Conservation (phyloP, 352 stramenopile genomes). For the Globisporangium carolinianum region DNA sequence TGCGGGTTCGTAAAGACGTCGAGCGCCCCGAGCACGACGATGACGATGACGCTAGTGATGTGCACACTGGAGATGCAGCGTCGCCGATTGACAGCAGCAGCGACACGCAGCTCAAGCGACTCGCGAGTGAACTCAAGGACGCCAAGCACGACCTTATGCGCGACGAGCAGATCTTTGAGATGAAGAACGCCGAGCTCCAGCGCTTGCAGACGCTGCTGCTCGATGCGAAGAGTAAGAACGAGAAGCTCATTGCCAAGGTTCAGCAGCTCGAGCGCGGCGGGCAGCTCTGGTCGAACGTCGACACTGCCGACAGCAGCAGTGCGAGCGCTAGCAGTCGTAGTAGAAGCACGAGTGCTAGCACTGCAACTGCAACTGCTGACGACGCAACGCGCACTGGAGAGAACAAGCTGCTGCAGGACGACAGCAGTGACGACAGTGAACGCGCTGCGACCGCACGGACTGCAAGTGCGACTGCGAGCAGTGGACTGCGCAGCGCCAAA, state of each 20-base stretch:
- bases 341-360: not conserved
- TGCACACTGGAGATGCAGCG: not conserved
- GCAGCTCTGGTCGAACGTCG: conserved; percentile 58
- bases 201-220: conserved; percentile 43
- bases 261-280: conserved; percentile 60
- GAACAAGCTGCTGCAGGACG: conserved; percentile 9
- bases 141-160: conserved; percentile 58
- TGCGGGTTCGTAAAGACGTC: conserved; percentile 18
- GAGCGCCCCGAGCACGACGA: conserved; percentile 10
- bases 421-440: conserved; percentile 10
- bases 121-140: conserved; percentile 52
- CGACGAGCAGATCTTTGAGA: conserved; percentile 82
- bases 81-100: conserved; percentile 2
- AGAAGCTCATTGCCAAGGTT: conserved; percentile 60
- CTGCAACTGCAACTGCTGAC: too few species aligned
- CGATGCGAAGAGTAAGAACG: conserved; percentile 68
- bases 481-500: conserved; percentile 16
- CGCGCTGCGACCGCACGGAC: conserved; percentile 2
- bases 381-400: not conserved
- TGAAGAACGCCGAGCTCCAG: conserved; percentile 76
- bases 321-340: not conserved
- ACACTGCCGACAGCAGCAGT: not conserved
- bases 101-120: conserved; percentile 17
- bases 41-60: not conserved
- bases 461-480: not conserved